Base-by-base conservation (phyloP, 2,329 filamentous ascomycete genomes). In the Ophiostoma himal-ulmi region DNA sequence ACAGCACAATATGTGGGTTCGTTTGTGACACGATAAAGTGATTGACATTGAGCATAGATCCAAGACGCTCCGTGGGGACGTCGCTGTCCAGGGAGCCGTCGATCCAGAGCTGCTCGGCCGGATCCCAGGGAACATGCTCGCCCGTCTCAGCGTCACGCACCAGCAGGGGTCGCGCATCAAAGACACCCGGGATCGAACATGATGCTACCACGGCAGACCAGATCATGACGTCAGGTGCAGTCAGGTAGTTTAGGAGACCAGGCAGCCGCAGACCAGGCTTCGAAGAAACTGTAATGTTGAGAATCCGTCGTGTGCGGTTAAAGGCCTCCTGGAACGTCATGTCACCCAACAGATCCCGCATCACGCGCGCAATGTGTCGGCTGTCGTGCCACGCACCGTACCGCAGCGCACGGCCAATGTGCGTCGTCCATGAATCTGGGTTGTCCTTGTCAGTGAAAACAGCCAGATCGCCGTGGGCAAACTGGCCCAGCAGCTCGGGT, bases 11-110 rank as follows among this genome's bases (percentile, higher is more conserved):
- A 75, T 98, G 94, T 0, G 94, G 94, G 76, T 98, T 98, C 68
- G 97, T 93, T 78, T 98, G 94, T 0, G 93, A 97, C 22, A 97
- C 94, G 74, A 98, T 97, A 77, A 97, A 97, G 78, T 97, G 94
- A 76, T 97, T 97, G 77, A 97, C 94, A 76, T 97, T 97, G 83
- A 97, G 97, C 91, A 97, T 94, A 77, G 97, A 93, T 0, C 93
- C 89, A 20, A 98, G 83, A 1, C 92, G 88, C 26, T 90, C 93
- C 88, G 96, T 96, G 1, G 94, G 94, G 2, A 98, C 83, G 78
- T 98, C 94, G 72, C 95, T 95, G 77, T 97, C 93, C 30, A 98
- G 92, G 0, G 94, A 97, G 0, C 94, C 94, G 77, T 98, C 94
- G 68, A 98, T 96, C 86, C 92, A 97, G 74, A 88, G 88, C 77